These are phyloP conservation scores for Nepenthes mirabilis DNA, from an alignment of 148 eudicot species.

Conservation along the genomic window DNA sequence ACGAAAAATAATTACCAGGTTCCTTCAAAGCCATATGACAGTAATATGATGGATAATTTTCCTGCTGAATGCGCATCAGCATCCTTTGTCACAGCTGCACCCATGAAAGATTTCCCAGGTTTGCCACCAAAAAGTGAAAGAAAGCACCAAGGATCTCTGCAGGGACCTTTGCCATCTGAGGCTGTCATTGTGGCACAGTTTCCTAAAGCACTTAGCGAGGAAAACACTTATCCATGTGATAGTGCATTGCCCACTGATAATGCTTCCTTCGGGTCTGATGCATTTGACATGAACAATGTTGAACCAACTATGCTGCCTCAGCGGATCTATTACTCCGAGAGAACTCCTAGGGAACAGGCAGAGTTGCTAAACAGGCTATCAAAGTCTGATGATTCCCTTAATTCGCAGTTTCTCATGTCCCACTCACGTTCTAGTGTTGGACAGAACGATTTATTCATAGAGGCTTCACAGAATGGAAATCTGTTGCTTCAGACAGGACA, in stretches of 20 bases:
- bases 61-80: conserved; percentile 40
- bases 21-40: conserved; percentile 20
- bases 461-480: conserved; percentile 23
- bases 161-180: conserved; percentile 27
- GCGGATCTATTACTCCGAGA: conserved; percentile 61
- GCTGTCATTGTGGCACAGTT: conserved; percentile 19
- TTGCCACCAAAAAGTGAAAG: conserved; percentile 44
- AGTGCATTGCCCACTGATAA: conserved; percentile 27
- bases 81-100: conserved; percentile 15
- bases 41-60: conserved; percentile 16
- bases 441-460: conserved; percentile 27
- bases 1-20: conserved; percentile 17
- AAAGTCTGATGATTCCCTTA: conserved; percentile 84
- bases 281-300: conserved; percentile 42
- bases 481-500: conserved; percentile 17
- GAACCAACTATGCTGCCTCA: conserved; percentile 49
- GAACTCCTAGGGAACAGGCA: conserved; percentile 71
- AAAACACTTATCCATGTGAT: conserved; percentile 18
- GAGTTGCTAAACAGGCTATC: conserved; percentile 67
- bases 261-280: conserved; percentile 44
- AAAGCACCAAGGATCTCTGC: conserved; percentile 33
- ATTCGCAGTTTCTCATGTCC: conserved; percentile 55
- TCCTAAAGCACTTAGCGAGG: conserved; percentile 26
- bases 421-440: conserved; percentile 35
- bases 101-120: conserved; percentile 26